Evolutionary conservation across 225 moss, liverwort and hornwort species (phyloP).

Genomic region (Rhytidiadelphus loreus): DNA sequence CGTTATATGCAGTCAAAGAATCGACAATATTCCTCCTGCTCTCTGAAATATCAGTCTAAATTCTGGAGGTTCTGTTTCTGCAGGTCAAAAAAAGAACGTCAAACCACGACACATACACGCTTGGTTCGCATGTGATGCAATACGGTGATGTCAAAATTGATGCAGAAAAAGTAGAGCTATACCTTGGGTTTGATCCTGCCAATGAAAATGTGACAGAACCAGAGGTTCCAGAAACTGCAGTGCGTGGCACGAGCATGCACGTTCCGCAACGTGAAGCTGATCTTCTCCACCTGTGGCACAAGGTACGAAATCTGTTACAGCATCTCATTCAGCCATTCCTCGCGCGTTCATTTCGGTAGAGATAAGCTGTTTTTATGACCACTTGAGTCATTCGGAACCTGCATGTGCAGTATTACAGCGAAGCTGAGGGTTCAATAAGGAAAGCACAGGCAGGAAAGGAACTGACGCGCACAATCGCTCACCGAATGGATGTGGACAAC

Average conservation of each 20-base stretch:
- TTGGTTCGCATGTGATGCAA: slow-evolving; percentile 88
- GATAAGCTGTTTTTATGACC: background rate
- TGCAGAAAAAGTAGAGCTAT: slow-evolving; percentile 24
- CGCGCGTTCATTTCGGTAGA: background rate
- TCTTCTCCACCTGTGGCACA: slow-evolving; percentile 81
- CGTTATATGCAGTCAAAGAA: background rate
- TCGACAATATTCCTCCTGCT: background rate
- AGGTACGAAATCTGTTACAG: slow-evolving; percentile 29
- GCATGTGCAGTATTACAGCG: slow-evolving; percentile 47
- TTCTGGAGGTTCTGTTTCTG: background rate
- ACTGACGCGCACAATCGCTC: slow-evolving; percentile 42
- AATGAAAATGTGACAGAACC: slow-evolving; percentile 36
- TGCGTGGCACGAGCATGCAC: background rate
- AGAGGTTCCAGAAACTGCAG: background rate
- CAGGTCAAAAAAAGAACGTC: slow-evolving; percentile 86
- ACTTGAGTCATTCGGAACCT: background rate
- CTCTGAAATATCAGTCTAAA: background rate
- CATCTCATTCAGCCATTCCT: background rate
- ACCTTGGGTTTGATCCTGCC: slow-evolving; percentile 42
- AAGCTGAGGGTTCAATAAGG: slow-evolving; percentile 43
- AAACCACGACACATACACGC: slow-evolving; percentile 51
- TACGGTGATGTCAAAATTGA: slow-evolving; percentile 67
- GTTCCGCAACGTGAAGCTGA: slow-evolving; percentile 84
- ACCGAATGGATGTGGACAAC: slow-evolving; percentile 56
- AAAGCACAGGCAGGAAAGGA: slow-evolving; percentile 51